Evolutionary conservation across 345 rosid genomes (phyloP), one percentile per base, ranked within the genome.

Genomic region (Aurinia saxatilis): DNA sequence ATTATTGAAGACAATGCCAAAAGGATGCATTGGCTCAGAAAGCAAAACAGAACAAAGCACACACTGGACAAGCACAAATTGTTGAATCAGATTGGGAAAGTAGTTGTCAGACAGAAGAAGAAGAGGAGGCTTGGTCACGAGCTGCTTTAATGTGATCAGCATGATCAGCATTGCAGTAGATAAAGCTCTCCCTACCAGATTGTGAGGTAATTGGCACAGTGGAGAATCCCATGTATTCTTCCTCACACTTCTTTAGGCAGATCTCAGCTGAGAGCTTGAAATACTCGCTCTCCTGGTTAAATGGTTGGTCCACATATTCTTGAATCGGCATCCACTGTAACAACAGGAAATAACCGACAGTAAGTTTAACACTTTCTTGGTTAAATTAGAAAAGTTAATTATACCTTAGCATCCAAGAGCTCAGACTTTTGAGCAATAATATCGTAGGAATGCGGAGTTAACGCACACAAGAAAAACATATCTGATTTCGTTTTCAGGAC

Each of bases 321-420:
- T 78, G 63, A 13, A 83, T 49, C 6, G 81, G 67, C 89, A 91
- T 87, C 91, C 98, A 91, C 95, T 91, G 69, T 10, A 29, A 63
- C n/a, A 9, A 10, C 31, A 39, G 29, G 31, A 55, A 38, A 49
- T 50, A 50, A 57, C 16, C 37, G 45, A 34, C 21, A n/a, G n/a
- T n/a, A n/a, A 21, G 34, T 33, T n/a, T 11, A 50, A 52, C 36
- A 27, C 4, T 7, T 50, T 1, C 10, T 50, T 38, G 7, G 12
- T 25, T 25, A 27, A 2, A 17, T 12, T 30, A 16, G 36, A n/a
- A 18, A 0, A 19, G 5, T 1, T n/a, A n/a, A n/a, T n/a, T 14
- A 14, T 75, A 86, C 93, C 87, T 79, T 60, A 19, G 90, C 87
- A 37, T 79, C 77, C 66, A 60, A 77, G 36, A 86, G 68, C 72